Percentiles rank a stretch among this genome's conserved stretches.
These are phyloP conservation scores for Microcyclosporella mali DNA, from an alignment of 2,329 filamentous ascomycete species.

Conservation along the genomic window DNA sequence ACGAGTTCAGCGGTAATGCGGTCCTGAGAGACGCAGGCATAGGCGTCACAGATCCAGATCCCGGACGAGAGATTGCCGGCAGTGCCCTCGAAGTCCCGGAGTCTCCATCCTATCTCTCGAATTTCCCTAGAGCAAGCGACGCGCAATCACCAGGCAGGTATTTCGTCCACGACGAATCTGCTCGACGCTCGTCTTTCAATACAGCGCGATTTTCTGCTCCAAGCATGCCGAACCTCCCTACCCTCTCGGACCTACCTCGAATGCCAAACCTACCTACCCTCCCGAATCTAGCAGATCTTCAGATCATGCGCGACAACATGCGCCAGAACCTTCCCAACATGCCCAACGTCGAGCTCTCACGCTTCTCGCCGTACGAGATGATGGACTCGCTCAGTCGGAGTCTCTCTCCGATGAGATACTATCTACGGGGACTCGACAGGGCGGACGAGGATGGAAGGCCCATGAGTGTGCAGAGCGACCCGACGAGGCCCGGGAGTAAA, in stretches of 20 bases:
- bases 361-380: conserved; percentile 42
- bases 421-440: conserved; percentile 32
- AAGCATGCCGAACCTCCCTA: conserved; percentile 26
- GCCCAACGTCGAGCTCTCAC: conserved; percentile 32
- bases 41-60: conserved; percentile 19
- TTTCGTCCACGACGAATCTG: conserved; percentile 27
- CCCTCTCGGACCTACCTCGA: conserved; percentile 16
- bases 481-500: conserved; percentile 3
- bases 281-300: conserved; percentile 10
- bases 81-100: conserved; percentile 14
- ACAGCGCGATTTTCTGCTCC: conserved; percentile 24
- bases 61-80: conserved; percentile 14
- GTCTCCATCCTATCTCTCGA: conserved; percentile 6
- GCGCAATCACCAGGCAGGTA: conserved; percentile 28
- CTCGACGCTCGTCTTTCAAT: conserved; percentile 24
- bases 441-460: conserved; percentile 12
- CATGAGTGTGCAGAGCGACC: conserved; percentile 14
- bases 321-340: conserved; percentile 16
- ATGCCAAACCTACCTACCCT: conserved; percentile 30
- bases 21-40: conserved; percentile 31
- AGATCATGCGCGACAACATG: conserved; percentile 4
- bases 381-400: conserved; percentile 41
- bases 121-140: conserved; percentile 17
- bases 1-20: conserved; percentile 32
- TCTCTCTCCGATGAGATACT: conserved; percentile 42